Base-by-base conservation (phyloP, 805 yeast genomes). In the Scheffersomyces lignosus region DNA sequence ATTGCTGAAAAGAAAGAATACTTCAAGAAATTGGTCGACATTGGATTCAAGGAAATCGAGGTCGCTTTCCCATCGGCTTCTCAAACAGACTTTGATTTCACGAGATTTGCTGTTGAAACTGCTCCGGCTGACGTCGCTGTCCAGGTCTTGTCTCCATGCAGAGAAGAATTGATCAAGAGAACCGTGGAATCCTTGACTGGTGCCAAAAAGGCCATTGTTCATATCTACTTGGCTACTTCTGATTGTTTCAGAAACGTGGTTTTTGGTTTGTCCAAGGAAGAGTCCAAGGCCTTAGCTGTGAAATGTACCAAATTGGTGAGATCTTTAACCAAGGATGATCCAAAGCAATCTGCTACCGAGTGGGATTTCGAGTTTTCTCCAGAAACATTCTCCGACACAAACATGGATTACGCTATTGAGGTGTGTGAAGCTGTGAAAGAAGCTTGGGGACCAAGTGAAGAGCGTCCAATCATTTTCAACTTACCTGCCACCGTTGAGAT, bases 401-500 rank as follows among this genome's bases (percentile, higher is more conserved):
- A 76, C 27, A 67, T 78, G 5, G 85, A 81, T 18, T 85, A 67
- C 58, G 80, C 81, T 4, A 52, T 85, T 7, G 64, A 75, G 48
- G 73, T 85, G 15, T 82, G 90, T 60, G 87, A 83, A 52, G 86
- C 86, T 12, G 93, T 85, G 23, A 81, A 81, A 58, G 62, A 59
- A 15, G 88, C 84, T 4, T 85, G 95, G 95, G 77, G 58, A 18
- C 91, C 93, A 20, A 56, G 81, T 3, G 72, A 38, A 15, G 81
- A 77, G 27, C 67, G 70, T 41, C 89, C 89, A 33, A 82, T 85
- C 43, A 82, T 86, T 44, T 84, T 85, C 69, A 85, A 85, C 60
- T 70, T 85, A 43, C 95, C 95, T 3, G 93, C 95, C 15, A 85
- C 95, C 10, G 91, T 85, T 14, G 95, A 85, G 62, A 77, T 84